Evolutionary conservation across 2,329 filamentous ascomycete species (phyloP), one percentile per base, ranked within the genome.

Genomic region (Sporothrix pallida): DNA sequence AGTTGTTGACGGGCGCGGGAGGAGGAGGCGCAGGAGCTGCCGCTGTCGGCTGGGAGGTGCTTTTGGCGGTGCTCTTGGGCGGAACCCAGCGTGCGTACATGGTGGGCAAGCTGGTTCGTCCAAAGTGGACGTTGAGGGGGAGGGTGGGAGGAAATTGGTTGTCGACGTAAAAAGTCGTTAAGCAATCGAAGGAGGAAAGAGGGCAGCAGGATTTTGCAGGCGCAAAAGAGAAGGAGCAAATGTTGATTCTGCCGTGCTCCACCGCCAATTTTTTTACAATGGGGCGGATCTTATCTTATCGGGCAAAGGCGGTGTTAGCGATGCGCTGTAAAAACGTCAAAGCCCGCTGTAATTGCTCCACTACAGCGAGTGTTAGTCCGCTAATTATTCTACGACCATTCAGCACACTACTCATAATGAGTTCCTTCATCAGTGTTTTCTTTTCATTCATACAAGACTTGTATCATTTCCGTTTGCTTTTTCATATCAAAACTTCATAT

Each of bases 31-130:
- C 50, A 1, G 50, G 50, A 1, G 50, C n/a, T 23, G 54, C 15
- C 20, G 58, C 69, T 26, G 58, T 42, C 9, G 70, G 52, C 62
- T 20, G 31, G 23, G 62, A 13, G 6, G 50, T 54, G 75, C 74
- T 54, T 44, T 60, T 10, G 71, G 62, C 13, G 50, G 50, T 72
- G 13, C 78, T 74, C 76, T 82, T 82, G 0, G 80, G 74, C 7
- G 81, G 80, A 0, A 83, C 78, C 72, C 83, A 83, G 76, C 82
- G 79, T 17, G 79, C 80, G 75, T 83, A 83, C 78, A 80, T 78
- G 0, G 13, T 77, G n/a, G 42, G 12, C 2, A 15, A 31, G 7
- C 63, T 17, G 13, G 52, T 42, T 7, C 42, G 42, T 63, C 46
- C 37, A 5, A 2, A 10, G 1, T 9, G 23, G 67, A 26, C 31